Conservation (phyloP, 1,139 yeast species). For the Suhomyces yuchorum region DNA sequence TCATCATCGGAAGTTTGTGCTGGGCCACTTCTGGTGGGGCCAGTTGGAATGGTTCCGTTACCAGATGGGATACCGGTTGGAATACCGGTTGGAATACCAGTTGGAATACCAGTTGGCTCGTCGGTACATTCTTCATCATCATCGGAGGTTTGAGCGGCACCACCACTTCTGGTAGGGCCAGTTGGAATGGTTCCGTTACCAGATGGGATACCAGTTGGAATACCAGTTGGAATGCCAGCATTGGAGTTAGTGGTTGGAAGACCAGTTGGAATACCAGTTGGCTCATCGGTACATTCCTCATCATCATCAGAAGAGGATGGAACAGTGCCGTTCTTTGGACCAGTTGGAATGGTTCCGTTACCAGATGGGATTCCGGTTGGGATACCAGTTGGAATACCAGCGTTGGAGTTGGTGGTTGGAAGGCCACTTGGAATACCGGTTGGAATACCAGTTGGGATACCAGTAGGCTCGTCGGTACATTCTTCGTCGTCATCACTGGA, state of each 20-base stretch:
- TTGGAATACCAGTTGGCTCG: no score
- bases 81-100: constrained; percentile 2
- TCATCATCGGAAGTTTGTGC: constrained; percentile 10
- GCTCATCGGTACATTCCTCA: constrained; percentile 12
- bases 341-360: background rate
- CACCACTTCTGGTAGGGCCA: no score
- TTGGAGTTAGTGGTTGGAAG: constrained; percentile 2
- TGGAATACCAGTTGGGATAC: background rate
- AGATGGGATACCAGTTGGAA: background rate
- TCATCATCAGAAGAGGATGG: constrained; percentile 11
- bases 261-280: no score
- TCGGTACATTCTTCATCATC: constrained; percentile 15
- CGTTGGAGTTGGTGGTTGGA: background rate
- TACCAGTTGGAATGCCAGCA: no score
- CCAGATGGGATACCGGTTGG: no score
- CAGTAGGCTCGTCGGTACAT: constrained; percentile 10
- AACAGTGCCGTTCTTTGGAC: no score
- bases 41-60: background rate
- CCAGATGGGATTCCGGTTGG: no score
- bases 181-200: constrained; percentile 3
- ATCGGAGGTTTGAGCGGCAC: no score
- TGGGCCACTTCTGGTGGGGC: no score
- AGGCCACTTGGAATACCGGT: background rate
- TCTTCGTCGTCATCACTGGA: constrained; percentile 11
- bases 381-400: constrained; percentile 1